Percentiles rank a stretch among this genome's conserved stretches.
Conservation (phyloP, 441 rosid species). For the Biscutella auriculata region DNA sequence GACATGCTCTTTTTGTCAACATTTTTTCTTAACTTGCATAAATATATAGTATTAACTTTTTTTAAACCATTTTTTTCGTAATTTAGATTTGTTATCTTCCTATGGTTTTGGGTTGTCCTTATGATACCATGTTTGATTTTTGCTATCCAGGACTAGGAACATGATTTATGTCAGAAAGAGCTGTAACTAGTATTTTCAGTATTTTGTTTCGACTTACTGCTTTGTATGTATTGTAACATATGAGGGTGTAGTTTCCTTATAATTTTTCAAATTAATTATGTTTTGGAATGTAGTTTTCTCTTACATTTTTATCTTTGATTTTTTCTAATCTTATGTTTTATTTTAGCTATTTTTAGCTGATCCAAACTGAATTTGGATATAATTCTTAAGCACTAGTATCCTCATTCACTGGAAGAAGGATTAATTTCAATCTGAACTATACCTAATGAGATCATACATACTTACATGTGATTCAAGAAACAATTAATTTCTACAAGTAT, state of each 20-base stretch:
- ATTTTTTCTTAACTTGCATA: slow-evolving; percentile 16
- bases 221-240: slow-evolving; percentile 4
- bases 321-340: too few species aligned
- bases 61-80: neutral
- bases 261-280: neutral
- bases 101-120: neutral
- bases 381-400: too few species aligned
- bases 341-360: too few species aligned
- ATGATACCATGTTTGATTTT: neutral
- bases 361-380: too few species aligned
- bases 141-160: neutral
- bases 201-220: neutral
- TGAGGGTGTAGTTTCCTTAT: neutral
- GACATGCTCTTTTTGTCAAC: slow-evolving; percentile 12
- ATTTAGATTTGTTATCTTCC: neutral
- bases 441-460: too few species aligned
- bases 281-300: too few species aligned
- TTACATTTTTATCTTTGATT: too few species aligned
- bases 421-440: too few species aligned
- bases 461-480: too few species aligned
- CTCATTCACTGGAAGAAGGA: too few species aligned
- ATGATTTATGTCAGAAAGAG: neutral
- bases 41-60: slow-evolving; percentile 18
- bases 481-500: too few species aligned
- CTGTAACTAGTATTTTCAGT: neutral